Evolutionary conservation across 495 filamentous ascomycete genomes (phyloP).

Genomic region (Pseudomonodictys pantanalensis): DNA sequence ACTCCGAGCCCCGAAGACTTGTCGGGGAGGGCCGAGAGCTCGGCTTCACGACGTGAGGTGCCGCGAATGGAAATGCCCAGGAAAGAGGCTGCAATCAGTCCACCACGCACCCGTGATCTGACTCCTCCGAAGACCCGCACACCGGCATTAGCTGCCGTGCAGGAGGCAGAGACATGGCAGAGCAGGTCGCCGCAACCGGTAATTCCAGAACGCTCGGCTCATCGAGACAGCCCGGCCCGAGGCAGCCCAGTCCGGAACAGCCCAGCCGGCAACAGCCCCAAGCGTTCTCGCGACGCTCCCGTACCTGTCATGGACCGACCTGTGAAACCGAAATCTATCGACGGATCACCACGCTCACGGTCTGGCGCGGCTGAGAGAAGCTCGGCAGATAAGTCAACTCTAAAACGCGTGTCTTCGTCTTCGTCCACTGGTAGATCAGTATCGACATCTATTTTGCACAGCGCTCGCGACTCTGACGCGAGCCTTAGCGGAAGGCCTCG

Average conservation of each 20-base stretch:
- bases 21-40: conserved; percentile 2
- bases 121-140: conserved; percentile 12
- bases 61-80: not conserved
- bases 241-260: conserved; percentile 4
- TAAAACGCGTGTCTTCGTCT: conserved; percentile 29
- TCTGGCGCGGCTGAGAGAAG: conserved; percentile 6
- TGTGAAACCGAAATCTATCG: conserved; percentile 5
- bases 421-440: conserved; percentile 24
- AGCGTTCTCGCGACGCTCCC: conserved; percentile 15
- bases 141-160: conserved; percentile 17
- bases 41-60: conserved; percentile 1
- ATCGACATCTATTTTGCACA: conserved; percentile 27
- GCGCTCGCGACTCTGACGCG: conserved; percentile 19
- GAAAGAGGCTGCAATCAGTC: not conserved
- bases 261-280: not conserved
- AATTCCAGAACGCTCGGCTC: not conserved
- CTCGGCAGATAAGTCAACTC: conserved; percentile 11
- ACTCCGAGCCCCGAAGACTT: conserved; percentile 26
- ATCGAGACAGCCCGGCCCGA: not conserved
- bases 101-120: not conserved
- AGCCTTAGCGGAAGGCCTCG: conserved; percentile 22
- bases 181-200: not conserved
- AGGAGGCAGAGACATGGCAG: conserved; percentile 15
- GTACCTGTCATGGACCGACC: conserved; percentile 1
- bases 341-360: conserved; percentile 12